Evolutionary conservation across 192 early-diverging fungal species (phyloP).

Genomic region (Umbelopsis sp.): DNA sequence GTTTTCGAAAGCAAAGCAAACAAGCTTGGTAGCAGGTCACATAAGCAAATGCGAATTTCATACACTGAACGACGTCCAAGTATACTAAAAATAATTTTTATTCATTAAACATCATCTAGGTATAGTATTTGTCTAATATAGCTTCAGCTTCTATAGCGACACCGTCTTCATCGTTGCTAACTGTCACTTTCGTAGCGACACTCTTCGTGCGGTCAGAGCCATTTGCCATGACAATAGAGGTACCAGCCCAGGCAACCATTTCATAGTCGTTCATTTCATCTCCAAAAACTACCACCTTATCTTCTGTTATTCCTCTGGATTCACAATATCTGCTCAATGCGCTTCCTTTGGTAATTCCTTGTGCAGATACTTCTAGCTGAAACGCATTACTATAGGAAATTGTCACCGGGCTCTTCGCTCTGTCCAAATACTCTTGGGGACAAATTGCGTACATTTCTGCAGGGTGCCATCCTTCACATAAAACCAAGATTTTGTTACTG

Average conservation of each 20-base stretch:
- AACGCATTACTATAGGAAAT: slow-evolving; percentile 22
- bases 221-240: slow-evolving; percentile 46
- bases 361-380: slow-evolving; percentile 42
- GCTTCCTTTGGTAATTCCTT: slow-evolving; percentile 41
- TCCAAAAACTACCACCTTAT: slow-evolving; percentile 45
- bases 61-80: too few relatives aligned
- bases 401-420: background rate
- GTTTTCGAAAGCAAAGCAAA: too few relatives aligned
- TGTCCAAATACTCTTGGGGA: slow-evolving; percentile 11
- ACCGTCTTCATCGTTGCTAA: slow-evolving; percentile 41
- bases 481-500: slow-evolving; percentile 10
- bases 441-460: slow-evolving; percentile 12
- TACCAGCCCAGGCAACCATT: slow-evolving; percentile 42
- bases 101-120: background rate
- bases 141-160: slow-evolving; percentile 29
- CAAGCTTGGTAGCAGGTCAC: too few relatives aligned
- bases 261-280: slow-evolving; percentile 48
- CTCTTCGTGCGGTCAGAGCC: slow-evolving; percentile 33
- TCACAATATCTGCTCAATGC: slow-evolving; percentile 39
- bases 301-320: slow-evolving; percentile 18
- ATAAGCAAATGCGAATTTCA: too few relatives aligned
- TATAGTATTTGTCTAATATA: slow-evolving; percentile 15
- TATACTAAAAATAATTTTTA: too few relatives aligned
- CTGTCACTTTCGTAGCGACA: slow-evolving; percentile 37
- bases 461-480: background rate